These are phyloP conservation scores for Serendipita sp. DNA, from an alignment of 768 basidiomycete species.

Conservation along the genomic window DNA sequence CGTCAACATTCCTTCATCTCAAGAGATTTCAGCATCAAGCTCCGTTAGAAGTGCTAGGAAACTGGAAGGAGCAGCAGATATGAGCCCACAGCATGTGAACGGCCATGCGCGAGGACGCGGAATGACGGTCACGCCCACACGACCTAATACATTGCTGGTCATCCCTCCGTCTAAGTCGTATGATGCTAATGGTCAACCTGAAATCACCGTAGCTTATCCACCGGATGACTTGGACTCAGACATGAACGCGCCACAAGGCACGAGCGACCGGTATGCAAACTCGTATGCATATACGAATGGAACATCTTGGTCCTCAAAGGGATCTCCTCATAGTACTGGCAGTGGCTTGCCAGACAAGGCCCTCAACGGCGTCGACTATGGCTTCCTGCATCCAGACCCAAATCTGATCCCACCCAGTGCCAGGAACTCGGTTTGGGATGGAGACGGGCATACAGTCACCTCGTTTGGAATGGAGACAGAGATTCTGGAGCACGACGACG, in stretches of 20 bases:
- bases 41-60: background rate
- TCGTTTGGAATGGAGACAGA: constrained; percentile 51
- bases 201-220: too few species aligned
- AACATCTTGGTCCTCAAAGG: background rate
- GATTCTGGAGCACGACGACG: constrained; percentile 34
- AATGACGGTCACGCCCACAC: background rate
- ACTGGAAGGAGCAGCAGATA: background rate
- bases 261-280: background rate
- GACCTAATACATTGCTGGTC: background rate
- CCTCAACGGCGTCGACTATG: background rate
- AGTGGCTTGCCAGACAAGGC: background rate
- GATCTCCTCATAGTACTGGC: background rate
- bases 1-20: background rate
- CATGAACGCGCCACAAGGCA: background rate
- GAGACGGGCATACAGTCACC: background rate
- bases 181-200: too few species aligned
- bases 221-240: background rate
- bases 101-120: background rate
- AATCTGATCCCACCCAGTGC: background rate
- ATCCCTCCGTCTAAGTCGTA: background rate
- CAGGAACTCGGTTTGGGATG: background rate
- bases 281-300: background rate
- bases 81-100: background rate
- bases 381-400: background rate
- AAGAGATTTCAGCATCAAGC: background rate